Evolutionary conservation across 2,329 filamentous ascomycete species (phyloP), one percentile per base, ranked within the genome.

Genomic region (Curvularia spicifera): DNA sequence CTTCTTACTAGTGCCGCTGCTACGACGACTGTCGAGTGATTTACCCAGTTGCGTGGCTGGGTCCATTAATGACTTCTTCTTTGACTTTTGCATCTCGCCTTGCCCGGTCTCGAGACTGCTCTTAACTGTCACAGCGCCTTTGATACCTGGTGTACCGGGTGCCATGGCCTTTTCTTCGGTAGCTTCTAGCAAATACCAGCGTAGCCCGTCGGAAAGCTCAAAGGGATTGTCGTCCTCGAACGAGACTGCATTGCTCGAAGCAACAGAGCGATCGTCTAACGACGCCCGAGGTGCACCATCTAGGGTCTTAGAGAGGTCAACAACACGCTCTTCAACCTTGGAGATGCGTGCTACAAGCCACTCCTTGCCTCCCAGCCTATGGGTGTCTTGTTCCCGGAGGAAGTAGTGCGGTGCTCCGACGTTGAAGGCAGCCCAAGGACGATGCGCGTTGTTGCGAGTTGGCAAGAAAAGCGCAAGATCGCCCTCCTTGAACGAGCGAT

Each of bases 391-490:
- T 76, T 99, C 95, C 35, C 93, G 90, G 2, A 99, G 83, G 80
- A 99, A 99, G 79, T 95, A 98, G 76, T 99, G 95, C 8, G 95
- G 95, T 59, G 94, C 96, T 1, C 93, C 94, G 31, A 99, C 91
- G 70, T 99, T 99, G 84, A 99, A 99, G 0, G 95, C 95, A 5
- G 95, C 95, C 95, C 95, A 99, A 0, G 95, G 94, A 15, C 94
- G 90, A 4, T 93, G 95, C 37, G 91, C 91, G 78, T 98, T 93
- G 73, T 97, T 98, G 35, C 94, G 85, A 0, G 95, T 99, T 0
- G 95, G 95, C 40, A 99, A 80, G 80, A 99, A 99, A 2, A 99
- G 79, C 12, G 94, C 95, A 13, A 99, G 83, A 72, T 99, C 95
- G 7, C 95, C 94, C 76, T 97, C 93, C 73, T 97, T 98, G 81